Base-by-base conservation (phyloP, 352 stramenopile genomes). In the Phytophthora hibernalis region DNA sequence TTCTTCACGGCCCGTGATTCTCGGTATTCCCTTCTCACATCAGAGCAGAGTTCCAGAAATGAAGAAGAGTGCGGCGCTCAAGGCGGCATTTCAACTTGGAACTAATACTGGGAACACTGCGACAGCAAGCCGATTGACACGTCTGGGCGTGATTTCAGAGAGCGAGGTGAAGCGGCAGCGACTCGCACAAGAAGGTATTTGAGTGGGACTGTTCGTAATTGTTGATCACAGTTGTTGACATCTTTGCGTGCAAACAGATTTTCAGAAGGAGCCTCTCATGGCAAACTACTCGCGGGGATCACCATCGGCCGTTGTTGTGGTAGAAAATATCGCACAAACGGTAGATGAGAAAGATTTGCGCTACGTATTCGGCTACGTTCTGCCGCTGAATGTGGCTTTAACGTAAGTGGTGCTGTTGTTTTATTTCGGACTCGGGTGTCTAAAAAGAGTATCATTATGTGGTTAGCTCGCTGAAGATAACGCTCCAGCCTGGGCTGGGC, bases 91-190 rank as follows among this genome's bases (percentile, higher is more conserved):
- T 60, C 63, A 70, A 28, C 48, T 72, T 50, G 63, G 50, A 21
- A 20, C n/a, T 35, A 37, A 53, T 30, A 45, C 20, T 47, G 8
- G 30, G 35, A 50, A 7, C 13, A 20, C 26, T n/a, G 7, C 59
- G 3, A 3, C 42, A 16, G 7, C 16, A 20, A 35, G 50, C 6
- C 58, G 61, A 55, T 38, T 48, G 44, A 50, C 28, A 28, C 71
- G 67, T 21, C 80, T 74, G 16, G 85, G 83, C 21, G 80, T 92
- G 6, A 91, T 92, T 30, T 88, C 85, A 3, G 59, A 78, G 26
- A 70, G 52, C 6, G 87, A 92, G 51, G 61, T 92, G n/a, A 65
- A 77, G 20, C 76, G 68, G 1, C 75, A 76, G n/a, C 72, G 74
- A 5, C 48, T 85, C 5, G 5, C 65, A 35, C 30, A 40, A 12